Percentiles rank a stretch among this genome's conserved stretches.
Conservation (phyloP, 352 stramenopile species). For the Globisporangium parvum region DNA sequence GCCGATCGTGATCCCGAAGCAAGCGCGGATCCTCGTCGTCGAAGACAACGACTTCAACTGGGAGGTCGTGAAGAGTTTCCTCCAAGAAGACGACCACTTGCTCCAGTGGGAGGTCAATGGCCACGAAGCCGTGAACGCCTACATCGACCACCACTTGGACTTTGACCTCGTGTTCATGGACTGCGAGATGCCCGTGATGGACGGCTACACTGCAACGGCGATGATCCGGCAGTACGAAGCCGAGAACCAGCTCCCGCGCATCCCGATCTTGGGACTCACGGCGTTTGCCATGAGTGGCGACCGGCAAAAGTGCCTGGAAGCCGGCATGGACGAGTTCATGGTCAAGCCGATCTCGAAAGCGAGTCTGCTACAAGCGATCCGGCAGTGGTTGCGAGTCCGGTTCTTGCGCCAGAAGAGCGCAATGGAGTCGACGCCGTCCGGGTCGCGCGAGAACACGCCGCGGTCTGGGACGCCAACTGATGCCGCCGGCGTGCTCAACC, state of each 20-base stretch:
- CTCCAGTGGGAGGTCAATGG: constrained; percentile 73
- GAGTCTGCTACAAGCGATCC: constrained; percentile 52
- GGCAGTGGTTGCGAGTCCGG: constrained; percentile 59
- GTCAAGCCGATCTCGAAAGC: constrained; percentile 72
- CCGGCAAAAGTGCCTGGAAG: constrained; percentile 60
- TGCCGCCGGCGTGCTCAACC: background rate
- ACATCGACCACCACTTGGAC: constrained; percentile 33
- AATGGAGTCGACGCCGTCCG: constrained; percentile 12
- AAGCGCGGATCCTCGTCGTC: constrained; percentile 60
- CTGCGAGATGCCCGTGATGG: constrained; percentile 80
- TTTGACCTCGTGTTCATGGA: constrained; percentile 80
- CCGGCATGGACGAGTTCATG: constrained; percentile 78
- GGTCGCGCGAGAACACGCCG: constrained; percentile 15
- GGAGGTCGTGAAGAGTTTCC: constrained; percentile 73
- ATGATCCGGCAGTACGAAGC: constrained; percentile 55
- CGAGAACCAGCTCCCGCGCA: constrained; percentile 57
- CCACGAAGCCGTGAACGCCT: constrained; percentile 55
- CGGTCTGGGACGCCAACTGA: constrained; percentile 7
- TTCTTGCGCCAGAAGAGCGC: constrained; percentile 33
- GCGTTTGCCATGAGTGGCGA: constrained; percentile 74
- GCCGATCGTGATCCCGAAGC: constrained; percentile 36
- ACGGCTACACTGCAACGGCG: constrained; percentile 64
- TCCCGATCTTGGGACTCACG: constrained; percentile 59
- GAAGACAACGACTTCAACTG: constrained; percentile 82
- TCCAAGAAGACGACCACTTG: constrained; percentile 63